These are phyloP conservation scores for Zymoseptoria passerinii DNA, from an alignment of 2,329 filamentous ascomycete genomes.

Conservation along the genomic window DNA sequence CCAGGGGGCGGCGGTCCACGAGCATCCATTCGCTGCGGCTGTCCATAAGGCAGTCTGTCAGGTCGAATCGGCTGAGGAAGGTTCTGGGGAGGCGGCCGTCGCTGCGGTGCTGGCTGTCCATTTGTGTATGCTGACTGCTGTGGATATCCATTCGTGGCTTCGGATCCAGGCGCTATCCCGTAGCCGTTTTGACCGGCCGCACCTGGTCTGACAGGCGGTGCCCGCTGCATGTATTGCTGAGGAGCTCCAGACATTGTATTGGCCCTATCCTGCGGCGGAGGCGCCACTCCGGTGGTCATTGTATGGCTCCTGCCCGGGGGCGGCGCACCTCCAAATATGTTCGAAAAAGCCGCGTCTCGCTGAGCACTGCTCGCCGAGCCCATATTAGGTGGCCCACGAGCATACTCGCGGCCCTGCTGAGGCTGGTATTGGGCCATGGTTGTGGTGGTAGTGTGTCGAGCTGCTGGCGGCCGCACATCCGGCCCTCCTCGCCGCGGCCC, in stretches of 20 bases:
- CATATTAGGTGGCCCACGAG: slow-evolving; percentile 36
- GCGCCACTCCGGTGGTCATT: slow-evolving; percentile 72
- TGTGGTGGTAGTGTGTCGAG: slow-evolving; percentile 3
- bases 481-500: slow-evolving; percentile 8
- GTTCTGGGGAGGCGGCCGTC: slow-evolving; percentile 41
- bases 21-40: slow-evolving; percentile 62
- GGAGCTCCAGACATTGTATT: slow-evolving; percentile 53
- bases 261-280: slow-evolving; percentile 58
- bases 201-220: slow-evolving; percentile 49
- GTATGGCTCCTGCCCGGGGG: slow-evolving; percentile 87
- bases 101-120: slow-evolving; percentile 36
- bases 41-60: slow-evolving; percentile 62
- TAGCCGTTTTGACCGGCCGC: slow-evolving; percentile 33
- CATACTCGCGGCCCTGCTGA: slow-evolving; percentile 53
- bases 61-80: slow-evolving; percentile 53
- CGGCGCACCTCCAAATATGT: slow-evolving; percentile 85
- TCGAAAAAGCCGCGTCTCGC: slow-evolving; percentile 90
- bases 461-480: slow-evolving; percentile 15
- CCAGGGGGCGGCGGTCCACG: slow-evolving; percentile 43
- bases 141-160: slow-evolving; percentile 26
- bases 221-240: slow-evolving; percentile 49
- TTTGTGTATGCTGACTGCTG: slow-evolving; percentile 23
- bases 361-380: slow-evolving; percentile 52
- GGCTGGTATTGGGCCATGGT: slow-evolving; percentile 56
- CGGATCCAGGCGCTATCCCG: slow-evolving; percentile 23